A percentile compares a stretch with the other conserved stretches of the same genome.
Evolutionary conservation across 108 stramenopile species (phyloP).

Genomic region (Conticribra guillardii): DNA sequence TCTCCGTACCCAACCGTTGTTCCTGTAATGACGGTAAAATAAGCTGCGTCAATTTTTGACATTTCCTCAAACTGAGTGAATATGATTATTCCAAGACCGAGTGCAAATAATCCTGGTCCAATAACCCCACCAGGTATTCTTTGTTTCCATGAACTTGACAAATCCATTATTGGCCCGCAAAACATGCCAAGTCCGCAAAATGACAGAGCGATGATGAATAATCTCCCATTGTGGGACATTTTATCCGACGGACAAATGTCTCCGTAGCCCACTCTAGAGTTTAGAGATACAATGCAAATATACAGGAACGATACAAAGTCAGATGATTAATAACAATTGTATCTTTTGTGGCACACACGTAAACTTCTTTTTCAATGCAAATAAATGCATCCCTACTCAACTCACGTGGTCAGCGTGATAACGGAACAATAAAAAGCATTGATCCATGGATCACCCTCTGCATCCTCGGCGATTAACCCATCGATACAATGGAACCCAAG

Average conservation of each 20-base stretch:
- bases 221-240: constrained; percentile 26
- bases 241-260: constrained; percentile 61
- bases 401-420: constrained; percentile 67
- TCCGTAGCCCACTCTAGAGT: constrained; percentile 55
- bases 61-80: constrained; percentile 48
- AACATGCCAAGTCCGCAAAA: constrained; percentile 63
- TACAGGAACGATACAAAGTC: not conserved
- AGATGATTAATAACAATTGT: not conserved
- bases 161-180: constrained; percentile 58
- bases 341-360: too few species aligned
- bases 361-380: too few species aligned
- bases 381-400: constrained; percentile 3
- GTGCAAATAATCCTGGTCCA: constrained; percentile 26
- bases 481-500: constrained; percentile 55
- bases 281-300: not conserved
- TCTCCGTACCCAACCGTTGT: constrained; percentile 61
- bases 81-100: constrained; percentile 40
- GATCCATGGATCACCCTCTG: constrained; percentile 26
- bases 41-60: constrained; percentile 48
- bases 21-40: constrained; percentile 52
- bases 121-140: constrained; percentile 50
- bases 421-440: constrained; percentile 63
- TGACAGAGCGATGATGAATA: constrained; percentile 50
- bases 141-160: constrained; percentile 55
- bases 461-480: constrained; percentile 49